phyloP scores from a whole-genome alignment of 371 early-diverging fungal species.

The Chytridium lagenaria region DNA sequence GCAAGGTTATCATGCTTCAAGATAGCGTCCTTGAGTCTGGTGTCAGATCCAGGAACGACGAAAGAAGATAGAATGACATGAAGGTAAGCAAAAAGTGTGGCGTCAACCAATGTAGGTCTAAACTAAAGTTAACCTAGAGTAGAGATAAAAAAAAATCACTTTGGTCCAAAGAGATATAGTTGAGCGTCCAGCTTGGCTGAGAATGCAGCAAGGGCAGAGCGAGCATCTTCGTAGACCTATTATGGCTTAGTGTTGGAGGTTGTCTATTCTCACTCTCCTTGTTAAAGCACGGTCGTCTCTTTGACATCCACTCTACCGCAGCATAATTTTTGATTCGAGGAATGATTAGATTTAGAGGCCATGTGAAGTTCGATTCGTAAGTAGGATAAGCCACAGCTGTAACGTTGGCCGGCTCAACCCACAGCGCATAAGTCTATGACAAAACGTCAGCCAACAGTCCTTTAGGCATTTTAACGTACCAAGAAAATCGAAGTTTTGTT shows the following conservation, averaged over 20 bases:
- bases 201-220: constrained; percentile 60
- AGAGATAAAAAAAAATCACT: constrained; percentile 44
- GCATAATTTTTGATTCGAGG: constrained; percentile 24
- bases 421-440: constrained; percentile 36
- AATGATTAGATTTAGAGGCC: constrained; percentile 41
- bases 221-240: constrained; percentile 67
- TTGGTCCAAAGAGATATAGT: constrained; percentile 59
- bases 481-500: constrained; percentile 35
- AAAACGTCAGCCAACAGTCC: neutral
- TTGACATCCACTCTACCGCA: constrained; percentile 40
- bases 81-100: constrained; percentile 65
- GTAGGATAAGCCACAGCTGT: constrained; percentile 30
- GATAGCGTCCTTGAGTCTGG: constrained; percentile 53
- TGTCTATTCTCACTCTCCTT: constrained; percentile 46
- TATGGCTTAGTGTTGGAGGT: neutral
- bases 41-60: constrained; percentile 50
- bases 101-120: constrained; percentile 66
- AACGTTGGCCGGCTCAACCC: constrained; percentile 36
- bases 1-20: constrained; percentile 64
- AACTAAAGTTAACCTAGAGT: neutral
- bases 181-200: constrained; percentile 61
- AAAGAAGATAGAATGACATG: constrained; percentile 58
- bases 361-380: constrained; percentile 35
- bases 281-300: constrained; percentile 28
- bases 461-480: constrained; percentile 16